Conservation (phyloP, 768 basidiomycete species). For the Chiua virens region DNA sequence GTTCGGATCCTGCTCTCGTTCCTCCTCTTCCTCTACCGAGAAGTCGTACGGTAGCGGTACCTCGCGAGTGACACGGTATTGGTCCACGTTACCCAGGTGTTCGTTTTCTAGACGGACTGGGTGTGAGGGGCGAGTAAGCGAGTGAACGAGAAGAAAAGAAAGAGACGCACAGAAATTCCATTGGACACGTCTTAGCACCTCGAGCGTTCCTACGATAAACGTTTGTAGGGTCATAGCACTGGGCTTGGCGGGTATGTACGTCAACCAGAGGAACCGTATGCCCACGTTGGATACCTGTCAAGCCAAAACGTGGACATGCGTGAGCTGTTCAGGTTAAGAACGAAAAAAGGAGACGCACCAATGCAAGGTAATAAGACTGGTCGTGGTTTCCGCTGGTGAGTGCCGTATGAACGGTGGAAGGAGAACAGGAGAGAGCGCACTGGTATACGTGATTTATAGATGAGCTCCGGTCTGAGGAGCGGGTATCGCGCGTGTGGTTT, state of each 20-base stretch:
- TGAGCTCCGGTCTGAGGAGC: constrained; percentile 69
- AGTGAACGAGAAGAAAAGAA: neutral
- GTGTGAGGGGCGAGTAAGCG: neutral
- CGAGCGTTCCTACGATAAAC: constrained; percentile 69
- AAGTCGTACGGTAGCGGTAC: constrained; percentile 78
- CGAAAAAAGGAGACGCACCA: constrained; percentile 43
- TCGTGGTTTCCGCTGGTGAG: neutral
- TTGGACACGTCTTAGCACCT: constrained; percentile 77
- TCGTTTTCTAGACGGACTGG: constrained; percentile 84
- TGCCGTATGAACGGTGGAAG: neutral
- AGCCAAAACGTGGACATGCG: too few relatives aligned
- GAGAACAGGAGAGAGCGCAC: constrained; percentile 35
- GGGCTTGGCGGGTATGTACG: constrained; percentile 66
- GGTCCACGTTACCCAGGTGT: constrained; percentile 94
- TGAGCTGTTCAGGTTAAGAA: neutral
- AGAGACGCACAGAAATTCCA: constrained; percentile 84
- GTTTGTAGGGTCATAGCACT: constrained; percentile 53
- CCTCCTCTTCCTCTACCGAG: constrained; percentile 49
- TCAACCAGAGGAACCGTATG: constrained; percentile 79
- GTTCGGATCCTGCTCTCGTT: constrained; percentile 32
- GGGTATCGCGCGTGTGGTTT: constrained; percentile 52
- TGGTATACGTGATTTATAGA: constrained; percentile 64
- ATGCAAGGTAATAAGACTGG: constrained; percentile 77
- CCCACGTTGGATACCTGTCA: constrained; percentile 56
- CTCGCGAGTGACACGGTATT: constrained; percentile 85